These are phyloP conservation scores for Massospora cicadina DNA, from an alignment of 371 early-diverging fungal genomes.

Conservation along the genomic window DNA sequence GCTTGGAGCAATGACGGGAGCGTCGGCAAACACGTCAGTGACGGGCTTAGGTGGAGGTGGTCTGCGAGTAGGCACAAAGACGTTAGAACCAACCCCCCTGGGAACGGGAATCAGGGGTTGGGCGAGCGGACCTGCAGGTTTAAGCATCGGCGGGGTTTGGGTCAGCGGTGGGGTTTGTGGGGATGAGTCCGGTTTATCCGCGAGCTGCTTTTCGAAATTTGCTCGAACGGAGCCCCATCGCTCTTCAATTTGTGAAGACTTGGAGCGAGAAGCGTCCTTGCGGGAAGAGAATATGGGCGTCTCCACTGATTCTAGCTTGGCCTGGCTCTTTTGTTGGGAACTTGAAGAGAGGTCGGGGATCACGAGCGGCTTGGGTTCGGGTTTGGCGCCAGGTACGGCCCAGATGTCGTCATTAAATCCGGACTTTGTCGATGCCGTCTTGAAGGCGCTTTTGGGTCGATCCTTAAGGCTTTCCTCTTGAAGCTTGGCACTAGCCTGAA, in stretches of 20 bases:
- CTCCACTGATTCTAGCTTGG: too few species aligned
- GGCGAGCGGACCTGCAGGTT: not conserved
- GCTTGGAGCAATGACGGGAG: not conserved
- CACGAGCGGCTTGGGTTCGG: not conserved
- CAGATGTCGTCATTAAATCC: conserved; percentile 8
- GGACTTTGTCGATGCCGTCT: not conserved
- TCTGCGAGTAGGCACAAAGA: conserved; percentile 7
- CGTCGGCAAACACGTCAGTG: not conserved
- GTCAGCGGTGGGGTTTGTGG: not conserved
- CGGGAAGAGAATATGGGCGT: not conserved
- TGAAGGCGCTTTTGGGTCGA: not conserved
- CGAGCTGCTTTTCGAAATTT: not conserved
- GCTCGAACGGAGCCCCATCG: not conserved
- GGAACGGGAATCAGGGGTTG: conserved; percentile 5
- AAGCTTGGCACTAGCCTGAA: not conserved
- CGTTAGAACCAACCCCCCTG: not conserved
- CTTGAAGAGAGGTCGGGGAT: not conserved
- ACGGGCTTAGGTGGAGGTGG: conserved; percentile 4
- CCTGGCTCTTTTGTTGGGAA: not conserved
- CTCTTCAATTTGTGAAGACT: not conserved
- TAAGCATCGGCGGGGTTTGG: not conserved
- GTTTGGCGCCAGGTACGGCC: not conserved
- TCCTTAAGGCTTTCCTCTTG: conserved; percentile 6
- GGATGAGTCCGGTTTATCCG: not conserved
- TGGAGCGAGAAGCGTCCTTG: not conserved